Evolutionary conservation across 2,329 filamentous ascomycete species (phyloP).

Genomic region (Phymatotrichopsis omnivora): DNA sequence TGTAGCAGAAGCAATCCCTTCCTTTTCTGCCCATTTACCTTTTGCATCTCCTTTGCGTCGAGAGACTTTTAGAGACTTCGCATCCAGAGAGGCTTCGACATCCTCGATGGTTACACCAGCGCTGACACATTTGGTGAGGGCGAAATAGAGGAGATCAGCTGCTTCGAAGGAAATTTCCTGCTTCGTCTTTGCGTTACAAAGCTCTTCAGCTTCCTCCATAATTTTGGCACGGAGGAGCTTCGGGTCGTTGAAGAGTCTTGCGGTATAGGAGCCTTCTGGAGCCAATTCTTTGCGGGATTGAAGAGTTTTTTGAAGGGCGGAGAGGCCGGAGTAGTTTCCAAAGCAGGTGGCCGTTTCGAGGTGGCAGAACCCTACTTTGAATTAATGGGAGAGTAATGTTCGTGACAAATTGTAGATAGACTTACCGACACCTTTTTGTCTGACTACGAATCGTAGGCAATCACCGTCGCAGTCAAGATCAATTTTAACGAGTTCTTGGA

Average conservation of each 20-base stretch:
- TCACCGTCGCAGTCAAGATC: conserved; percentile 89
- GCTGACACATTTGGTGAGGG: conserved; percentile 75
- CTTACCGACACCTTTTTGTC: conserved; percentile 66
- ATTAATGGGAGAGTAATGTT: background rate
- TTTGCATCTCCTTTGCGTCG: conserved; percentile 89
- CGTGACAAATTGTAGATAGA: background rate
- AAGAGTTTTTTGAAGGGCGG: conserved; percentile 78
- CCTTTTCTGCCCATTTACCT: conserved; percentile 79
- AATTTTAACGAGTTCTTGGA: conserved; percentile 76
- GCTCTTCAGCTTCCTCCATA: conserved; percentile 93
- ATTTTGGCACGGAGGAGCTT: conserved; percentile 90
- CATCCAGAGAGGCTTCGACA: conserved; percentile 83
- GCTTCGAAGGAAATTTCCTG: conserved; percentile 88
- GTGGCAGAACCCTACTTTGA: conserved; percentile 67
- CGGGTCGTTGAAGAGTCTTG: conserved; percentile 80
- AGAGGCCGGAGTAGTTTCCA: conserved; percentile 69
- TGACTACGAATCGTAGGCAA: conserved; percentile 79
- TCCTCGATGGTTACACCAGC: conserved; percentile 79
- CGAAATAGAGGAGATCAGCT: conserved; percentile 92
- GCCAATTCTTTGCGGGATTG: conserved; percentile 70
- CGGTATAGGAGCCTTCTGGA: conserved; percentile 85
- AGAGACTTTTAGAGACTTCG: conserved; percentile 93
- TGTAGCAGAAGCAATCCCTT: conserved; percentile 46
- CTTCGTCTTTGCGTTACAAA: conserved; percentile 74
- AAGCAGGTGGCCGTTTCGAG: conserved; percentile 88